These are phyloP conservation scores for Aspergillus luchuensis DNA, from an alignment of 2,329 filamentous ascomycete species.

Conservation along the genomic window DNA sequence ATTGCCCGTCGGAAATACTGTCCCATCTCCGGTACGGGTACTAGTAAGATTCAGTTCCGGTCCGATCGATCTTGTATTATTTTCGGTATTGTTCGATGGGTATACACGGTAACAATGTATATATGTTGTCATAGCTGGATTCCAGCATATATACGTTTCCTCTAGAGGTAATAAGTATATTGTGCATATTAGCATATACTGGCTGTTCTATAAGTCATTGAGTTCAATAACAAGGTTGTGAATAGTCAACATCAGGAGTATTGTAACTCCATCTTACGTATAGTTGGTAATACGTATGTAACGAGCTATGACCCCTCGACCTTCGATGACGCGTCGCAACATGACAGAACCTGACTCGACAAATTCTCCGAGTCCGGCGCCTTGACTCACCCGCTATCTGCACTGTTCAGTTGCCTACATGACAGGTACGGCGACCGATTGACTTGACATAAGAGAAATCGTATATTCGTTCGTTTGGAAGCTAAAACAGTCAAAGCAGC, in stretches of 20 bases:
- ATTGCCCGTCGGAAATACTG: not conserved
- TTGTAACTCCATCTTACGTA: not conserved
- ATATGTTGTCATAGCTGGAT: not conserved
- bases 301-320: not conserved
- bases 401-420: not conserved
- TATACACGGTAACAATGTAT: not conserved
- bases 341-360: not conserved
- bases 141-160: not conserved
- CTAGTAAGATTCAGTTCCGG: not conserved
- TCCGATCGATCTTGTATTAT: not conserved
- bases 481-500: not conserved
- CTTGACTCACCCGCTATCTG: not conserved
- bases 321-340: constrained; percentile 3
- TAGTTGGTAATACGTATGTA: not conserved
- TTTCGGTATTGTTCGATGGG: not conserved
- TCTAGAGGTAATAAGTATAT: no score
- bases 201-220: no score
- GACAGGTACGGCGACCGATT: not conserved
- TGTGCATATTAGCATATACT: no score
- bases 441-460: no score
- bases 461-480: no score
- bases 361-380: not conserved
- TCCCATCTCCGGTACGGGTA: not conserved
- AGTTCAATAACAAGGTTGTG: no score
- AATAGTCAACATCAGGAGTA: not conserved